Base-by-base conservation (phyloP, 805 yeast genomes). In the Sugiyamaella mastotermitis region DNA sequence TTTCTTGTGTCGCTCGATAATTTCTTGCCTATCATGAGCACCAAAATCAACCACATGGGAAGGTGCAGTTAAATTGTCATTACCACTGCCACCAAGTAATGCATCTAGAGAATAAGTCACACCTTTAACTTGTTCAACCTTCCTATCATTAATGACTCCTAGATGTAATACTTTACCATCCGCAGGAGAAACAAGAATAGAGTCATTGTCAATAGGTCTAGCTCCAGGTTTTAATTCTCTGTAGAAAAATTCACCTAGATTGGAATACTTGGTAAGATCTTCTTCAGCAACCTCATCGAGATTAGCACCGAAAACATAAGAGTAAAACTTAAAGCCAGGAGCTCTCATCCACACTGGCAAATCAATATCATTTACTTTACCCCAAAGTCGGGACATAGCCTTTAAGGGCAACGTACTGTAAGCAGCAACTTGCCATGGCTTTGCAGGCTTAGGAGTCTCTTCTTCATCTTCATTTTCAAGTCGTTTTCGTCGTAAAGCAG, bases 71-170 rank as follows among this genome's bases (percentile, higher is more conserved):
- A 30, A 23, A 10, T 32, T 24, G 14, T 30, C 26, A 14, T 25
- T 21, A 5, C 31, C 34, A 13, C 43, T 17, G 51, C 54, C 44
- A 3, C 99, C 99, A 32, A 92, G 69, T 38, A 92, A 73, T 7
- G 94, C 88, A 48, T 84, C 90, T 11, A 92, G 72, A 2, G 94
- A 80, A 59, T 92, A 92, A 1, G 94, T 85, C 76, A 92, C 76
- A 5, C 98, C 98, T 64, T 92, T 92, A 28, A 92, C 97, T 60
- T 90, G 97, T 60, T 92, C 97, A 43, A 92, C 86, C 24, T 58
- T 52, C 24, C 58, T 52, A 49, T 83, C 84, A 31, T 31, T 11
- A 27, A 84, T 76, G 21, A 75, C 67, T 17, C 99, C 99, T 42
- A 85, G 73, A 51, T 85, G 88, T 42, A 92, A 65, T 13, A 92